Evolutionary conservation across 169 alveolate genomes (phyloP).

Genomic region (Eimeria praecox): DNA sequence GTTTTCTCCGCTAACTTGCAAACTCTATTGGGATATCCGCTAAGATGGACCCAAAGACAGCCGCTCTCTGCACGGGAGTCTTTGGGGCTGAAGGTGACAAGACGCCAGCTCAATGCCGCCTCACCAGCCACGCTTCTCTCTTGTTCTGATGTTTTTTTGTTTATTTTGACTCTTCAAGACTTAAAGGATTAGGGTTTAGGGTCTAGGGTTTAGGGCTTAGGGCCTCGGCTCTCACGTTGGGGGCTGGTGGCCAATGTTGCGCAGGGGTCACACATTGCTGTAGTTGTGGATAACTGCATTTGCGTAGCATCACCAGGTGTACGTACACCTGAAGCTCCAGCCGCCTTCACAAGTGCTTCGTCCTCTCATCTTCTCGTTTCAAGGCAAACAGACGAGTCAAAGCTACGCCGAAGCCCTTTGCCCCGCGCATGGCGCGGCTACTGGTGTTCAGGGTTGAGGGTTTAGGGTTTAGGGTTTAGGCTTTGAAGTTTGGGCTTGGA

Average conservation of each 20-base stretch:
- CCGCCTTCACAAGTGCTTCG: neutral
- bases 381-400: neutral
- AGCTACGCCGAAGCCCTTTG: neutral
- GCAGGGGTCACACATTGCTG: neutral
- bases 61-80: neutral
- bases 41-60: neutral
- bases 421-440: constrained; percentile 25
- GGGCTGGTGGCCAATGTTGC: constrained; percentile 5
- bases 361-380: neutral
- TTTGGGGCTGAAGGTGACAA: constrained; percentile 18
- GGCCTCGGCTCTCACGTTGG: neutral
- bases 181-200: constrained; percentile 1
- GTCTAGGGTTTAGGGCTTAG: constrained; percentile 10
- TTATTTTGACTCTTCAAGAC: neutral
- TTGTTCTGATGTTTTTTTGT: no score
- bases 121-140: neutral
- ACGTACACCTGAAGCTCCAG: neutral
- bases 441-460: constrained; percentile 30
- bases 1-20: neutral
- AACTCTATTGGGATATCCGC: neutral
- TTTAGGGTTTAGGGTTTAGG: constrained; percentile 11
- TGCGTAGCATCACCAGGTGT: constrained; percentile 21
- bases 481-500: constrained; percentile 11
- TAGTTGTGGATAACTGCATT: neutral
- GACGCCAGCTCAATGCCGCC: neutral